Evolutionary conservation across 129 eudicot species (phyloP).

Genomic region (Dittrichia graveolens): DNA sequence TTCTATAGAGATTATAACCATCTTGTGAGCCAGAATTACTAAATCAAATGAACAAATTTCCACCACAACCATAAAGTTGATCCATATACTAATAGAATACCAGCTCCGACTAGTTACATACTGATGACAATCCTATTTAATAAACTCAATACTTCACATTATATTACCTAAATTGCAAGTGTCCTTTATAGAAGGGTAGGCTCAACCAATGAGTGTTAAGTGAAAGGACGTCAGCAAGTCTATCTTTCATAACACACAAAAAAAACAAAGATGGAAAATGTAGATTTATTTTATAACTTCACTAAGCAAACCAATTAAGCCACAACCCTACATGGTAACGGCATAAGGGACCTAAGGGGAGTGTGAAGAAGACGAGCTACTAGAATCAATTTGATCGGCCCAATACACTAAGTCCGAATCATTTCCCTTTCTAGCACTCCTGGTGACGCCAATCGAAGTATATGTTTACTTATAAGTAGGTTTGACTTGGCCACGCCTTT

Average conservation of each 20-base stretch:
- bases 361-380: conserved; percentile 4
- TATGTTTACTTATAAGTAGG: conserved; percentile 7
- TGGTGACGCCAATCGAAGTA: background rate
- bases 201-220: background rate
- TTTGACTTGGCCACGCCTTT: no score
- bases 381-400: conserved; percentile 1
- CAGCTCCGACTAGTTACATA: conserved; percentile 2
- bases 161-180: conserved; percentile 4
- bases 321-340: background rate
- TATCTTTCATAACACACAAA: background rate
- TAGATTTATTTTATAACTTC: background rate
- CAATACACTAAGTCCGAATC: conserved; percentile 1
- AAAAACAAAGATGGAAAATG: background rate
- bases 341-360: background rate
- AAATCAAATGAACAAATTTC: background rate
- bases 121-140: background rate
- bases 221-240: conserved; percentile 7
- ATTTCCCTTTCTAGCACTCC: conserved; percentile 3
- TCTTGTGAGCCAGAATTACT: conserved; percentile 4
- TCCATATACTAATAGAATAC: background rate
- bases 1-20: conserved; percentile 10
- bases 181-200: background rate
- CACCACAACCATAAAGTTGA: background rate
- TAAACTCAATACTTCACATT: background rate
- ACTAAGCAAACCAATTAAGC: background rate